Percentiles rank a stretch among this genome's conserved stretches.
phyloP scores from a whole-genome alignment of 495 filamentous ascomycete genomes.

The Aspergillus homomorphus region DNA sequence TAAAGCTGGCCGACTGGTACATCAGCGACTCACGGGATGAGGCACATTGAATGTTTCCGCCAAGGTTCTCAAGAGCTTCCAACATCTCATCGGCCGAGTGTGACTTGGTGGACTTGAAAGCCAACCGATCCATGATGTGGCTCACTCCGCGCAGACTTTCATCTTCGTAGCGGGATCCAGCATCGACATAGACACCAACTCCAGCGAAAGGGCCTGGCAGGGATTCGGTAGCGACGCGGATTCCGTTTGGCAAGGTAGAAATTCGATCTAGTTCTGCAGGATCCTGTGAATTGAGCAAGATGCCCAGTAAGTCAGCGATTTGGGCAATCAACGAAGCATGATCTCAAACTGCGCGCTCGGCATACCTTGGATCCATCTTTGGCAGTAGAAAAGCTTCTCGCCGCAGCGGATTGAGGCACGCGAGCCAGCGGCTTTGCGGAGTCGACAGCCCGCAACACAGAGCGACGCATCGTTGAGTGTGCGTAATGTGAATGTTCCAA shows the following conservation, averaged over 20 bases:
- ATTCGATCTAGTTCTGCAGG: constrained; percentile 84
- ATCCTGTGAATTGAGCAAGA: constrained; percentile 54
- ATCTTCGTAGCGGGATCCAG: constrained; percentile 92
- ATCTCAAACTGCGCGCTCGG: background rate
- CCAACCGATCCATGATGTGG: constrained; percentile 92
- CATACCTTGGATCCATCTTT: constrained; percentile 39
- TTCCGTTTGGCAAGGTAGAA: constrained; percentile 86
- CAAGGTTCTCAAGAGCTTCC: constrained; percentile 77
- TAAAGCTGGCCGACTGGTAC: constrained; percentile 99
- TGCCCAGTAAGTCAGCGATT: constrained; percentile 10
- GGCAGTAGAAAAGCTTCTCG: constrained; percentile 43
- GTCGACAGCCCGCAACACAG: constrained; percentile 45
- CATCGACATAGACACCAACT: constrained; percentile 94
- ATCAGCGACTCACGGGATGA: constrained; percentile 94
- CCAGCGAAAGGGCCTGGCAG: constrained; percentile 94
- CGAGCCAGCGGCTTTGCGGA: constrained; percentile 40
- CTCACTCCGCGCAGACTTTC: constrained; percentile 81
- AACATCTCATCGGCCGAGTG: constrained; percentile 80
- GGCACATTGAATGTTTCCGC: constrained; percentile 93
- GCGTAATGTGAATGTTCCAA: background rate
- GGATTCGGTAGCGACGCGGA: constrained; percentile 93
- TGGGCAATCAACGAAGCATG: background rate
- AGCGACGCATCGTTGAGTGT: constrained; percentile 38
- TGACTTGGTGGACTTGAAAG: constrained; percentile 86
- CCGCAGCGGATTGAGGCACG: constrained; percentile 34